Base-by-base conservation (phyloP, 495 filamentous ascomycete genomes). In the Aeminium ludgeri region DNA sequence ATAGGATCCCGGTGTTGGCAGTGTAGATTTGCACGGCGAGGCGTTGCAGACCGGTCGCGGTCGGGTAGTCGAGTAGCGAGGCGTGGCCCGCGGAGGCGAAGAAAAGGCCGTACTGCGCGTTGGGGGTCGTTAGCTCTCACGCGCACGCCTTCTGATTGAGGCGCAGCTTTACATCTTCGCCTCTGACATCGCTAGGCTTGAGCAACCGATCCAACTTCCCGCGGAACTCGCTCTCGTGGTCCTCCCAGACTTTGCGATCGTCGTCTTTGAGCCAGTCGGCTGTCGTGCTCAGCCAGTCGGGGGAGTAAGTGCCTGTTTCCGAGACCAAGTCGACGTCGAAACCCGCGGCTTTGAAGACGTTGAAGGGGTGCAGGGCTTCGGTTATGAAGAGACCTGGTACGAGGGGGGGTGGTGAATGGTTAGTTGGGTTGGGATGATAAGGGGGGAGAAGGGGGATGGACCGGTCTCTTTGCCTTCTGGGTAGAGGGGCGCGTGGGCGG, bases 251-350 rank as follows among this genome's bases (percentile, higher is more conserved):
- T 13, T 36, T 20, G 10, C 17, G 4, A 10, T 36, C 66, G 7
- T 52, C 48, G 27, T 52, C 63, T 12, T 50, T 45, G 1, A 67
- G 57, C 38, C 52, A 68, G 40, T 67, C 64, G n/a, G 57, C 48
- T 20, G 60, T 55, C 36, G 56, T 50, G 12, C 58, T 62, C 1
- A 68, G 58, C 62, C 62, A 66, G 49, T 69, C 65, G 0, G 65
- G 52, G 12, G 47, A 49, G 40, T 65, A 68, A 6, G 47, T 56
- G n/a, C 65, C 66, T 1, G 56, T 68, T 41, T 66, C 65, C n/a
- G 66, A 67, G 32, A 59, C 56, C 13, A 68, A 54, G 47, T 68
- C 65, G 36, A 70, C 66, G 31, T 63, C 58, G 51, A 68, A 68
- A 29, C 65, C 65, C 5, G 66, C 65, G 8, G 43, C 47, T 6